These are phyloP conservation scores for Geosmithia morbida DNA, from an alignment of 2,329 filamentous ascomycete species.

Conservation along the genomic window DNA sequence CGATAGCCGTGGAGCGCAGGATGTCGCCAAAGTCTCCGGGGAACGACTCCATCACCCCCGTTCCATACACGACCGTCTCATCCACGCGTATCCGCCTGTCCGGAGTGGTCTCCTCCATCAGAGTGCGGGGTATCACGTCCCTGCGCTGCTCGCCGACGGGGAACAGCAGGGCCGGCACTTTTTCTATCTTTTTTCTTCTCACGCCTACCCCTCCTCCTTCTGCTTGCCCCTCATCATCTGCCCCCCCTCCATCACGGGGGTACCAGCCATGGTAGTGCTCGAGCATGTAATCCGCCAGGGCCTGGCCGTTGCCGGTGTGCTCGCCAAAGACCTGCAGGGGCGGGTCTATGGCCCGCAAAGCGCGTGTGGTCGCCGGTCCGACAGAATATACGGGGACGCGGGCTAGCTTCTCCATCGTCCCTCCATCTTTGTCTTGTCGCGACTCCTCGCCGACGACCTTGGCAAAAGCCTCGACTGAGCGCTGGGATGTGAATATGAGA, in stretches of 20 bases:
- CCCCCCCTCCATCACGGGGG: constrained; percentile 5
- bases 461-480: constrained; percentile 67
- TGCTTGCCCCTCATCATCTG: no score
- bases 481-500: constrained; percentile 73
- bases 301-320: constrained; percentile 74
- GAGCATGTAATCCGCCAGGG: constrained; percentile 64
- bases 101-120: constrained; percentile 45
- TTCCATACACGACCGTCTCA: constrained; percentile 78
- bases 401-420: constrained; percentile 18
- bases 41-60: constrained; percentile 70
- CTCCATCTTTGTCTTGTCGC: background rate
- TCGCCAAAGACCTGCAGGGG: constrained; percentile 55
- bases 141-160: constrained; percentile 79
- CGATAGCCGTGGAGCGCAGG: constrained; percentile 28
- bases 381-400: constrained; percentile 59
- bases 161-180: constrained; percentile 57
- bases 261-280: constrained; percentile 54
- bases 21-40: constrained; percentile 44
- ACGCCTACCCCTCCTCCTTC: no score
- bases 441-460: constrained; percentile 38
- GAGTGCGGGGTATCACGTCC: constrained; percentile 74
- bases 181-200: no score
- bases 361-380: constrained; percentile 66
- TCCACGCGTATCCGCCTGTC: constrained; percentile 46
- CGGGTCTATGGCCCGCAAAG: constrained; percentile 45